phyloP scores from a whole-genome alignment of 305 asterid genomes.

The Stenogyne calaminthoides region DNA sequence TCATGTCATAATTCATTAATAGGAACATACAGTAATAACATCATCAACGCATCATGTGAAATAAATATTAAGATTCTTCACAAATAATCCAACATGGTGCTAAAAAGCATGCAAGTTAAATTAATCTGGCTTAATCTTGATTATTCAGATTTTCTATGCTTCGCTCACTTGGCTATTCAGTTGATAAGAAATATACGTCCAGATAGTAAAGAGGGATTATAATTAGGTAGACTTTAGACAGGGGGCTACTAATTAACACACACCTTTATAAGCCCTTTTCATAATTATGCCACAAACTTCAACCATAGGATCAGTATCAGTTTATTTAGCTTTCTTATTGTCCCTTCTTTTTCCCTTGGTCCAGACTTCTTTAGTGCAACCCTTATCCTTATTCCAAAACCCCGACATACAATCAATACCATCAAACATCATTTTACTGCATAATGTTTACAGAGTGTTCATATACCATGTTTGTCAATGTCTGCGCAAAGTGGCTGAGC shows the following conservation, averaged over 20 bases:
- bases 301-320: neutral
- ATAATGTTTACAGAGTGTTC: neutral
- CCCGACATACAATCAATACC: neutral
- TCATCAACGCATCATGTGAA: neutral
- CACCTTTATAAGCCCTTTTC: slow-evolving; percentile 11
- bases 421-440: neutral
- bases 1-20: neutral
- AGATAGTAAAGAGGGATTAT: neutral
- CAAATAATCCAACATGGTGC: neutral
- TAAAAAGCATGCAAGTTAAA: neutral
- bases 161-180: no score
- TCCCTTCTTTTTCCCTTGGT: neutral
- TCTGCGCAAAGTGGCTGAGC: neutral
- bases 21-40: neutral
- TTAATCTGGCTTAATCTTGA: neutral
- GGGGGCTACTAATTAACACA: neutral
- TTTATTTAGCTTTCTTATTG: neutral
- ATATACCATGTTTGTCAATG: neutral
- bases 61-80: neutral
- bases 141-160: neutral
- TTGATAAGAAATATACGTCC: neutral
- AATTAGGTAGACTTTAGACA: neutral
- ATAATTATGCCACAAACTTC: slow-evolving; percentile 8
- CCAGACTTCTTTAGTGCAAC: neutral
- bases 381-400: neutral